Evolutionary conservation across 768 basidiomycete species (phyloP), one percentile per base, ranked within the genome.

Genomic region (Cystobasidium onofrii): DNA sequence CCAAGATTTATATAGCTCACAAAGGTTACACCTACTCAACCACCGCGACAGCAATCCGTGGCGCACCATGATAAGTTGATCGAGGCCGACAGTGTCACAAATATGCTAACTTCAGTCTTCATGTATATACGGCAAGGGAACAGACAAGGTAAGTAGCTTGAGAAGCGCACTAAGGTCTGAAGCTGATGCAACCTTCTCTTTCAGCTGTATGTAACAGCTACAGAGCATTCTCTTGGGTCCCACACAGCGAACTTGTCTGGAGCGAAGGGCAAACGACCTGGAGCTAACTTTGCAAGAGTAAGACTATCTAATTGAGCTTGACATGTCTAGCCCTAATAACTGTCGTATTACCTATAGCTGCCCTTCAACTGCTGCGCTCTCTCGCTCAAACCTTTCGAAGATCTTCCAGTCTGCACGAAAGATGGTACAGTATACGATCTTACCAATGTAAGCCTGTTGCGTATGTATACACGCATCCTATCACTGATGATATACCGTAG

Each of bases 391-490:
- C 78, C 79, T 15, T 78, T 79, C 75, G 79, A 79, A 39, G 64
- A 73, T 61, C 73, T 77, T n/a, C 78, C 78, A 39, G 78, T 78
- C 18, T 76, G 76, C 55, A 78, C 76, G n/a, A 9, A 6, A n/a
- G 77, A 77, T 12, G 78, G 78, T 7, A 77, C 73, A n/a, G 65
- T 77, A 43, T 79, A 78, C 74, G 79, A 79, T 27, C 64, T 79
- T 1, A 72, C 64, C 20, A 75, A 75, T 55, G 72, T 73, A 62
- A 15, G 70, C 41, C 20, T 25, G 15, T 67, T 39, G 9, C 34
- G 7, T 57, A 46, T 60, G 3, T 23, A 23, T 52, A 27, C 12
- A 39, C 7, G 36, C 63, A 39, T 15, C n/a, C 41, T 34, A 13
- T 63, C 20, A 13, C 23, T 34, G 61, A 63, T 31, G 27, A 31